Evolutionary conservation across 2,329 filamentous ascomycete genomes (phyloP), one percentile per base, ranked within the genome.

Genomic region (Sphaceloma murrayae): DNA sequence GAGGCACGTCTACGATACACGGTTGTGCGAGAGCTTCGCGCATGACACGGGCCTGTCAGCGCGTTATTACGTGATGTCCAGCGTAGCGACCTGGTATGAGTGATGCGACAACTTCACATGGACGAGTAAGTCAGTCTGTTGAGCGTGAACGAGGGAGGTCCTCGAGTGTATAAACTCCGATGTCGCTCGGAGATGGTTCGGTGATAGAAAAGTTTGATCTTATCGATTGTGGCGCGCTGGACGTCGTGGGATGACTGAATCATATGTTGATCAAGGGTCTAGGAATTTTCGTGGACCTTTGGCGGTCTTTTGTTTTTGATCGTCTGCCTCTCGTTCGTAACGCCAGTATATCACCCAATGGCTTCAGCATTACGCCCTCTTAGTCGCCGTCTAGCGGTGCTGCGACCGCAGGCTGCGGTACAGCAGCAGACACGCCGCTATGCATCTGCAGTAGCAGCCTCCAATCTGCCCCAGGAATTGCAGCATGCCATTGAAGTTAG

Each of bases 401-500:
- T 34, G 19, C 31, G 31, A 34, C 6, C 32, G 19, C 42, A 45
- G 36, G 31, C 21, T 34, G 11, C 36, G 31, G 19, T 21, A n/a
- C n/a, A 22, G 11, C 22, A 29, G 9, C 42, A 45, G 19, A 29
- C 13, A 22, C 50, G 54, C 22, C 46, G 46, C 16, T 64, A 62
- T 59, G 62, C 64, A 26, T 63, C 64, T 14, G 57, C 61, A 14
- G 60, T 63, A 32, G 58, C 61, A 34, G 60, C 60, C 27, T 67
- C 65, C 17, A 67, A 58, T 51, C 57, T 68, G 45, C 64, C 65
- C 16, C 55, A 60, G 36, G 56, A 60, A 50, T 49, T 66, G 29
- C 61, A 62, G 48, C 57, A 65, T 49, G 61, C 62, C 42, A 67
- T 68, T 53, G 57, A 62, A 45, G 65, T 66, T 54, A 27, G 52